Conservation (phyloP, 768 basidiomycete genomes). For the Scleroderma citrinum region DNA sequence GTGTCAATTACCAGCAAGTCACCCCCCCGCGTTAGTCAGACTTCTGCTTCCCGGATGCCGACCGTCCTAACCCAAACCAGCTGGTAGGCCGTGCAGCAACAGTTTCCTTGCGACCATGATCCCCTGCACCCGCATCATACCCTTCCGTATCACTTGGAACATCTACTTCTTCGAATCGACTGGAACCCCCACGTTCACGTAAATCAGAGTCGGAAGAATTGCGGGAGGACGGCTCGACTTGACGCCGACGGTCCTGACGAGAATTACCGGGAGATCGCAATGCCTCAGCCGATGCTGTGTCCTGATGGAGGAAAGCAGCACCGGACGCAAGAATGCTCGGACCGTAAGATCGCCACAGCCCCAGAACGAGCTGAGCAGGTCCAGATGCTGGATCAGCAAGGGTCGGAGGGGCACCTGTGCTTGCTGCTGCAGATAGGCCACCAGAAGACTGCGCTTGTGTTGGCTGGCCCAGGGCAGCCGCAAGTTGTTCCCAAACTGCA, state of each 20-base stretch:
- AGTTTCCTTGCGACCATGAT: slow-evolving; percentile 17
- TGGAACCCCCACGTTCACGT: slow-evolving; percentile 41
- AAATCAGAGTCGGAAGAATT: slow-evolving; percentile 38
- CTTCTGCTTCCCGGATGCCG: slow-evolving; percentile 13
- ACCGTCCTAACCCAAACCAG: slow-evolving; percentile 31
- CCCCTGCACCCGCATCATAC: slow-evolving; percentile 37
- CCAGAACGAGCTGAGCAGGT: slow-evolving; percentile 57
- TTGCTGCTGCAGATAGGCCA: slow-evolving; percentile 15
- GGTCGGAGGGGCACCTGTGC: slow-evolving; percentile 37
- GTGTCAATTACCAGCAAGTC: background rate
- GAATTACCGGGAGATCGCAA: slow-evolving; percentile 27
- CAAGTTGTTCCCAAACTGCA: slow-evolving; percentile 59
- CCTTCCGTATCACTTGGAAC: slow-evolving; percentile 69
- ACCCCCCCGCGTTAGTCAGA: slow-evolving; percentile 10
- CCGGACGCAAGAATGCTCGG: slow-evolving; percentile 66
- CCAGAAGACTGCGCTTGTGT: slow-evolving; percentile 21
- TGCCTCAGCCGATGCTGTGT: slow-evolving; percentile 35
- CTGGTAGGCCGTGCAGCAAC: slow-evolving; percentile 26
- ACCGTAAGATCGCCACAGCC: slow-evolving; percentile 76
- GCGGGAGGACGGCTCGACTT: slow-evolving; percentile 27
- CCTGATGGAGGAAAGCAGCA: slow-evolving; percentile 53
- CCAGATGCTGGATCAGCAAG: slow-evolving; percentile 52
- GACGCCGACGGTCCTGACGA: slow-evolving; percentile 8
- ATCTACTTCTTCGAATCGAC: slow-evolving; percentile 62
- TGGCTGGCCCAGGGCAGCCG: slow-evolving; percentile 43